Evolutionary conservation across 495 filamentous ascomycete species (phyloP).

Genomic region (Jackrogersella multiformis): DNA sequence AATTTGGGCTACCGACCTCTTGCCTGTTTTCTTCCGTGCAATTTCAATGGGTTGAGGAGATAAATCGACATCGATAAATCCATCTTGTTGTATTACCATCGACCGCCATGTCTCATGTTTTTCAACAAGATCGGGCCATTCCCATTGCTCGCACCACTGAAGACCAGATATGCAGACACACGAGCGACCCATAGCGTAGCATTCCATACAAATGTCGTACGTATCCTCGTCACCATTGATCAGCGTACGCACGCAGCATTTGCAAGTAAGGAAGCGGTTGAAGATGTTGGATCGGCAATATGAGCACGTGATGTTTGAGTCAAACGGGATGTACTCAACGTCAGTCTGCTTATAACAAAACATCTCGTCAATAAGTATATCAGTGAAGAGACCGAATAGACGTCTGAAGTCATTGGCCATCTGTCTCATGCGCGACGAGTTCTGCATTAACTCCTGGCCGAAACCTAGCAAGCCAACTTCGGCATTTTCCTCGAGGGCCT

Average conservation of each 20-base stretch:
- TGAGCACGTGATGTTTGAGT: conserved; percentile 91
- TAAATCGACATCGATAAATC: conserved; percentile 63
- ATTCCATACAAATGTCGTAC: conserved; percentile 98
- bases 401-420: conserved; percentile 79
- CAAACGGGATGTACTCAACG: conserved; percentile 77
- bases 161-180: conserved; percentile 86
- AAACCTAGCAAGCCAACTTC: conserved; percentile 53
- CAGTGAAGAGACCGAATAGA: conserved; percentile 78
- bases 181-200: conserved; percentile 91
- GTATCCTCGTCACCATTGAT: conserved; percentile 72
- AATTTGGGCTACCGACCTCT: conserved; percentile 84
- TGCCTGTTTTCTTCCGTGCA: conserved; percentile 67
- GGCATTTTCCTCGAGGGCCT: conserved; percentile 57
- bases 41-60: conserved; percentile 71
- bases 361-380: conserved; percentile 83
- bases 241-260: conserved; percentile 71
- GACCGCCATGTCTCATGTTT: conserved; percentile 84
- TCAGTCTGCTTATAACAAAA: conserved; percentile 73
- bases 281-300: conserved; percentile 97
- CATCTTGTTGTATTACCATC: conserved; percentile 74
- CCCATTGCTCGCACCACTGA: conserved; percentile 92
- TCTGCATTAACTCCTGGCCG: conserved; percentile 56
- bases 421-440: conserved; percentile 68
- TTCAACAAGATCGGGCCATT: conserved; percentile 78
- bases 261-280: conserved; percentile 94